Evolutionary conservation across 2,329 filamentous ascomycete species (phyloP), one percentile per base, ranked within the genome.

Genomic region (Elsinoe necatrix): DNA sequence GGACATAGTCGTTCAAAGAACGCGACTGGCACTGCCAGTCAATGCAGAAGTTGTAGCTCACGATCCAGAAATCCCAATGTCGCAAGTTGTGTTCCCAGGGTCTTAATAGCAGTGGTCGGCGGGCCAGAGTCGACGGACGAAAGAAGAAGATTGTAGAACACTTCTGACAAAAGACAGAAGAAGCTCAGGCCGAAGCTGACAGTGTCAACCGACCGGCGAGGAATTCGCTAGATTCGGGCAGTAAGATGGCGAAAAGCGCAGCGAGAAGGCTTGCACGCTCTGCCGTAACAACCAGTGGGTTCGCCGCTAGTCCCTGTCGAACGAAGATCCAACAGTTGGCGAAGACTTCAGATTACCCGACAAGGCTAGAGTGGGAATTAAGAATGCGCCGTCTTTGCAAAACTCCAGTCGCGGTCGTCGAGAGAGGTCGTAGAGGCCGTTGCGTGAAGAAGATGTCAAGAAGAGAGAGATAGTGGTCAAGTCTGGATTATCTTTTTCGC

Each of bases 251-350:
- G 31, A 52, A 37, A 37, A 31, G 29, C 23, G 48, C 23, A 48
- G 34, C 34, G 14, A 37, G 34, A 37, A 37, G 23, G n/a, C 31
- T 23, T 52, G 48, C 48, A 52, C 48, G 18, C 48, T 52, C 31
- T 52, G 48, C 29, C 48, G 18, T 27, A 35, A 52, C 48, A 52
- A 37, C 29, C 48, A 31, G 48, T 37, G 48, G 27, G 48, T 52
- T 52, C 18, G 48, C 48, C 48, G 48, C 48, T 52, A 52, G 48
- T 52, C 48, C 31, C 27, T 52, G 48, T 35, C 29, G 34, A 23
- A 35, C 27, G 48, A 52, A 52, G 48, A 52, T 52, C 48, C 48
- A 52, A 52, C 48, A 35, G 48, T 52, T 52, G 48, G 48, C 48
- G 31, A 52, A 52, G 48, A 52, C 48, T 25, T 52, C 48, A 52